Conservation (phyloP, 306 rosid genomes). For the Sicyos edulis region DNA sequence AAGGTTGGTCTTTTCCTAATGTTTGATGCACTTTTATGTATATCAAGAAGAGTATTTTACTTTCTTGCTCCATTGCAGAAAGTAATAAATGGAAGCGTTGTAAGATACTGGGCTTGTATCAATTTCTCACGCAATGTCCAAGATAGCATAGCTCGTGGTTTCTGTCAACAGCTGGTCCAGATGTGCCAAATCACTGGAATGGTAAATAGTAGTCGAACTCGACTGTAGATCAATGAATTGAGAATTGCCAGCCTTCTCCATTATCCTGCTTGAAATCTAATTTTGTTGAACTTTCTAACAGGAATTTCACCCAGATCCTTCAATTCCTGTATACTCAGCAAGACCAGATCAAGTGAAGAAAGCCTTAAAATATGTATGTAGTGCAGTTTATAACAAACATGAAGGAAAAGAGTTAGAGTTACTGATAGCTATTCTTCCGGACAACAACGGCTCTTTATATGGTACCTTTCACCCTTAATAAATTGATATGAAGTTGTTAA, state of each 20-base stretch:
- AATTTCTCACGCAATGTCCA: conserved; percentile 49
- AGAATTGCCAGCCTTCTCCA: background rate
- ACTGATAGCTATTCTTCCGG: conserved; percentile 80
- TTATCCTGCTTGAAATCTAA: background rate
- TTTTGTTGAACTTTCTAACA: conserved; percentile 23
- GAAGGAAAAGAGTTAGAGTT: conserved; percentile 64
- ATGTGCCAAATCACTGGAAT: conserved; percentile 58
- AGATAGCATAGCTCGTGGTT: conserved; percentile 40
- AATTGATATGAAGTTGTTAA: background rate
- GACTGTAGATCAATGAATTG: background rate
- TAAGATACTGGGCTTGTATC: conserved; percentile 35
- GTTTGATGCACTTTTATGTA: background rate
- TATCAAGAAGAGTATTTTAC: background rate
- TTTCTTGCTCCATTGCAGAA: conserved; percentile 31
- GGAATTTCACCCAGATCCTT: conserved; percentile 67
- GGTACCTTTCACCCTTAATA: conserved; percentile 35
- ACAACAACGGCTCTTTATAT: conserved; percentile 83
- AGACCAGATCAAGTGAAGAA: conserved; percentile 87
- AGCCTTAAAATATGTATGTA: conserved; percentile 52
- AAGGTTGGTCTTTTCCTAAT: conserved; percentile 42
- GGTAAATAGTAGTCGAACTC: conserved; percentile 30
- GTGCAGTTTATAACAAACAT: conserved; percentile 50
- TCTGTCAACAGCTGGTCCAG: conserved; percentile 51
- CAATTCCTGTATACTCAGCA: conserved; percentile 45
- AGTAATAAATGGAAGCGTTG: conserved; percentile 48